These are phyloP conservation scores for Starmerella bombicola DNA, from an alignment of 805 yeast species.

Conservation along the genomic window DNA sequence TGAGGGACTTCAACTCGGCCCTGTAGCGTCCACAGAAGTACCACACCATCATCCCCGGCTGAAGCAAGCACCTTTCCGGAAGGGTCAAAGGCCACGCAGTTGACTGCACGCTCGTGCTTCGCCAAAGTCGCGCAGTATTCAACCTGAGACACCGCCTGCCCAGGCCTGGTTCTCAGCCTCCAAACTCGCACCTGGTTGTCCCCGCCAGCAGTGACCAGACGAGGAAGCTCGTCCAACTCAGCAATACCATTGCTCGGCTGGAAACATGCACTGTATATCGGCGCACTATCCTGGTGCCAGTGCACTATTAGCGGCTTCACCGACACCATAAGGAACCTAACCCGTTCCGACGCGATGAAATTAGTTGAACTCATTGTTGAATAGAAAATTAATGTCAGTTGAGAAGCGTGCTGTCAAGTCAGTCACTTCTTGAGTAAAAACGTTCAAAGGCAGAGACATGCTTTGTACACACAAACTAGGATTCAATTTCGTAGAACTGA, in stretches of 20 bases:
- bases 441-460: too few species aligned
- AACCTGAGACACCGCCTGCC: slow-evolving; percentile 30
- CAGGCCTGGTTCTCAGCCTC: slow-evolving; percentile 22
- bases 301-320: slow-evolving; percentile 32
- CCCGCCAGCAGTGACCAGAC: slow-evolving; percentile 87
- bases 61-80: slow-evolving; percentile 63
- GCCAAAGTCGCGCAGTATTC: slow-evolving; percentile 68
- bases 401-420: neutral
- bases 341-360: neutral
- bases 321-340: slow-evolving; percentile 21
- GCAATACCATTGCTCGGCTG: slow-evolving; percentile 24
- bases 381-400: neutral
- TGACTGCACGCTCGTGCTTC: slow-evolving; percentile 91
- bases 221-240: slow-evolving; percentile 20
- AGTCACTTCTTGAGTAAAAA: neutral
- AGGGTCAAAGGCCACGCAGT: slow-evolving; percentile 70
- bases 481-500: too few species aligned
- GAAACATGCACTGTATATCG: slow-evolving; percentile 32
- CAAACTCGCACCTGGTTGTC: slow-evolving; percentile 69
- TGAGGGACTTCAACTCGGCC: slow-evolving; percentile 17
- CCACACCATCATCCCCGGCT: slow-evolving; percentile 91
- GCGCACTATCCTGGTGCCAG: slow-evolving; percentile 35
- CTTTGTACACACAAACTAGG: too few species aligned
- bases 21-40: slow-evolving; percentile 59
- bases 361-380: neutral